phyloP scores from a whole-genome alignment of 805 yeast species.

The Yamadazyma kitorensis region DNA sequence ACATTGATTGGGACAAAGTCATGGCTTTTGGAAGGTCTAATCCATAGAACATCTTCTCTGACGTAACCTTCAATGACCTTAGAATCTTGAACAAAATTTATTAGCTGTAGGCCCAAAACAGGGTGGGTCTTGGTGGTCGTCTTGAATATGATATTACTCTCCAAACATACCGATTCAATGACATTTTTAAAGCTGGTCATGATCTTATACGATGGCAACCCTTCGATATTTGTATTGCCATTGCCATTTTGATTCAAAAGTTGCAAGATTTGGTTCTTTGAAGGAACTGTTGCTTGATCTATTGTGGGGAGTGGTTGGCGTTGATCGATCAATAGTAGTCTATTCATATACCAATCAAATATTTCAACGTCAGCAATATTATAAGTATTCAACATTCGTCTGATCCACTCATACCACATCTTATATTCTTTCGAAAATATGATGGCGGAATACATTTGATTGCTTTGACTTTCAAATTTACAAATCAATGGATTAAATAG shows the following conservation, averaged over 20 bases:
- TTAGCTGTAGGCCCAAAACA: constrained; percentile 43
- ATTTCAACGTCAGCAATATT: constrained; percentile 1
- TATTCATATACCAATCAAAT: constrained; percentile 14
- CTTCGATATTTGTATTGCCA: constrained; percentile 18
- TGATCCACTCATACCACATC: constrained; percentile 4
- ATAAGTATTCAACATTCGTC: neutral
- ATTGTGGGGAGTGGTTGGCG: constrained; percentile 3
- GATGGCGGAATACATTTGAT: neutral
- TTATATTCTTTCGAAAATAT: constrained; percentile 3
- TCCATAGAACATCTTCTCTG: constrained; percentile 65
- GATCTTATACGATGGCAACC: constrained; percentile 43
- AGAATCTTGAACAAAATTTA: constrained; percentile 31
- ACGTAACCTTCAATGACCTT: constrained; percentile 36
- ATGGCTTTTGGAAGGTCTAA: constrained; percentile 13
- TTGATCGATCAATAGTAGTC: constrained; percentile 3
- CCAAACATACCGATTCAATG: constrained; percentile 57
- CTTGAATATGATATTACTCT: constrained; percentile 45
- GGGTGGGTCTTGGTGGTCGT: constrained; percentile 26
- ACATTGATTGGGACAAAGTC: constrained; percentile 4
- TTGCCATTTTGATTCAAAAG: neutral
- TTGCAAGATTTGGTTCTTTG: constrained; percentile 2
- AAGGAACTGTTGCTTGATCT: neutral
- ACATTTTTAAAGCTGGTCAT: constrained; percentile 44
- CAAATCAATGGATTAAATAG: constrained; percentile 39
- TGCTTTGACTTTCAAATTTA: constrained; percentile 1